Evolutionary conservation across 441 rosid species (phyloP).

Genomic region (Oxalis stricta): DNA sequence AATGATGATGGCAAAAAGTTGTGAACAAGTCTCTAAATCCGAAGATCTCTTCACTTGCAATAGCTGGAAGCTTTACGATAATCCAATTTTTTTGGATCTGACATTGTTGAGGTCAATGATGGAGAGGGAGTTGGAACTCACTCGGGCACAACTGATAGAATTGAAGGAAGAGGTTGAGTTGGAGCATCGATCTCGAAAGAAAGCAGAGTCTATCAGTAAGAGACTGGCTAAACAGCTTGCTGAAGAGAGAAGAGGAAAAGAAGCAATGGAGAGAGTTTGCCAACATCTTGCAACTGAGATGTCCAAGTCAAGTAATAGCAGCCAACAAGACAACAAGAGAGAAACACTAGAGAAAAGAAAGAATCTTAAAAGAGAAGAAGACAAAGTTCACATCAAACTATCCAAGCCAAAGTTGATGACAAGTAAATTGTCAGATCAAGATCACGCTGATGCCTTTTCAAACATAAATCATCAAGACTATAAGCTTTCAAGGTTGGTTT

Average conservation of each 20-base stretch:
- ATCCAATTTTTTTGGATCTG: constrained; percentile 68
- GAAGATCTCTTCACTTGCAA: constrained; percentile 28
- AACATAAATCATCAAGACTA: no score
- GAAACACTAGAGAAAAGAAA: constrained; percentile 67
- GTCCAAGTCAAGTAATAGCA: no score
- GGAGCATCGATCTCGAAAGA: constrained; percentile 49
- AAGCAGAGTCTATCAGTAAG: constrained; percentile 39
- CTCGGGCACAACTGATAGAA: constrained; percentile 36
- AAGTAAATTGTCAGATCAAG: constrained; percentile 15
- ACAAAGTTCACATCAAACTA: constrained; percentile 82
- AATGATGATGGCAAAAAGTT: constrained; percentile 25
- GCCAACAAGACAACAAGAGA: constrained; percentile 32
- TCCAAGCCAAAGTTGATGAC: constrained; percentile 67
- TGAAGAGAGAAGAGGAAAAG: constrained; percentile 48
- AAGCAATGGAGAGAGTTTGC: constrained; percentile 41
- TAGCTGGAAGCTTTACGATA: constrained; percentile 71
- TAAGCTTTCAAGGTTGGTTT: constrained; percentile 18
- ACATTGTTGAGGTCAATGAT: constrained; percentile 37
- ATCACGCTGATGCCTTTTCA: no score
- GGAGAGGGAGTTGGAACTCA: constrained; percentile 44
- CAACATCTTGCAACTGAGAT: constrained; percentile 49
- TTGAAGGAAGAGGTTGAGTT: constrained; percentile 55
- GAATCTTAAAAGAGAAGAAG: constrained; percentile 74
- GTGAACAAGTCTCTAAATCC: constrained; percentile 12
- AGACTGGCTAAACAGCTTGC: constrained; percentile 46